phyloP scores from a whole-genome alignment of 306 rosid genomes.

The Begonia fuchsioides region DNA sequence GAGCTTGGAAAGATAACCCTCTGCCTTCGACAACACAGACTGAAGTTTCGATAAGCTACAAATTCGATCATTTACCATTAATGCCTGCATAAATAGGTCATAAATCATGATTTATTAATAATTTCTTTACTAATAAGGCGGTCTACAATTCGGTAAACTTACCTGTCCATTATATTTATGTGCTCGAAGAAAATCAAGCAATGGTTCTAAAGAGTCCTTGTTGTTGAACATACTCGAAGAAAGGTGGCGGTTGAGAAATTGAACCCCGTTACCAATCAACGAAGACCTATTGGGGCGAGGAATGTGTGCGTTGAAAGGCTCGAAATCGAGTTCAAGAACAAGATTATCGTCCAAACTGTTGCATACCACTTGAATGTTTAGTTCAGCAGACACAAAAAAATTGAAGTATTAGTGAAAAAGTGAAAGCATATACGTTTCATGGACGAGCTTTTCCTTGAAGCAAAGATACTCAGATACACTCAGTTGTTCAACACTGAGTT shows the following conservation, averaged over 20 bases:
- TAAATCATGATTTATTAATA: neutral
- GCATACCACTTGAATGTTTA: neutral
- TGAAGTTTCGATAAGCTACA: slow-evolving; percentile 53
- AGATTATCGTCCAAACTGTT: slow-evolving; percentile 26
- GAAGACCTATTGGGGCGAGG: slow-evolving; percentile 83
- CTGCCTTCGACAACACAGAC: slow-evolving; percentile 60
- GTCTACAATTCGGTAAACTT: slow-evolving; percentile 18
- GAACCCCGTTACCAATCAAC: slow-evolving; percentile 95
- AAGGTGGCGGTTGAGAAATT: slow-evolving; percentile 91
- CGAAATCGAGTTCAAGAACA: slow-evolving; percentile 76
- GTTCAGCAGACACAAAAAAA: too few relatives aligned
- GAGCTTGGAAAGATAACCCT: slow-evolving; percentile 58
- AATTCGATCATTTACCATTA: slow-evolving; percentile 75
- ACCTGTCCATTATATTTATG: slow-evolving; percentile 70
- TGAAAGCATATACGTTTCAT: slow-evolving; percentile 36
- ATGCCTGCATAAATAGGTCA: slow-evolving; percentile 23
- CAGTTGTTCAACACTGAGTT: slow-evolving; percentile 79
- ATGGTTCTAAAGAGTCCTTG: slow-evolving; percentile 67
- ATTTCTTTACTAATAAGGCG: neutral
- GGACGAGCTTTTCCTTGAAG: slow-evolving; percentile 79
- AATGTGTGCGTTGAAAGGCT: slow-evolving; percentile 79
- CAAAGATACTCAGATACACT: slow-evolving; percentile 68
- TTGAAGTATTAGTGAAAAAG: neutral
- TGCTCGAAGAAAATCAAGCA: slow-evolving; percentile 78
- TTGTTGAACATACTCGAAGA: slow-evolving; percentile 75